Conservation (phyloP, 148 eudicot genomes). For the Fagopyrum tataricum region DNA sequence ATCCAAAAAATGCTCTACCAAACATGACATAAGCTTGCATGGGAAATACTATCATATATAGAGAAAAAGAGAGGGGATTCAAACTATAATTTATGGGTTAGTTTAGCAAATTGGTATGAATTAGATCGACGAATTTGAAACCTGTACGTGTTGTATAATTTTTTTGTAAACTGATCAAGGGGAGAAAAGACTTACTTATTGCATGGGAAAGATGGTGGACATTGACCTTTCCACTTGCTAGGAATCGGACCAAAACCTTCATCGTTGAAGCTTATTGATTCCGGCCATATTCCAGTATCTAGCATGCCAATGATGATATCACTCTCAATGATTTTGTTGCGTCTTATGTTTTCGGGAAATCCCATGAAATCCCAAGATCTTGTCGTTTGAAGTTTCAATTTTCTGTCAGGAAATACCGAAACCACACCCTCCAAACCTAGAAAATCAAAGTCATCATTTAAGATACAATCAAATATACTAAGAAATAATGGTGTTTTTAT, state of each 20-base stretch:
- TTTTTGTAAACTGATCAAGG: neutral
- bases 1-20: too few relatives aligned
- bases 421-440: constrained; percentile 39
- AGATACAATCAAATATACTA: neutral
- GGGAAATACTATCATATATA: too few relatives aligned
- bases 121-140: too few relatives aligned
- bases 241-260: constrained; percentile 42
- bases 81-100: too few relatives aligned
- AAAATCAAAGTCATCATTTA: neutral
- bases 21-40: too few relatives aligned
- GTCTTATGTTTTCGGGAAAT: constrained; percentile 15
- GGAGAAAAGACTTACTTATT: constrained; percentile 33
- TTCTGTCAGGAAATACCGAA: constrained; percentile 41
- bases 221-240: constrained; percentile 51
- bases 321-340: constrained; percentile 22
- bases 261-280: constrained; percentile 39
- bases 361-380: constrained; percentile 70
- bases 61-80: too few relatives aligned
- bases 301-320: constrained; percentile 38
- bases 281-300: constrained; percentile 58
- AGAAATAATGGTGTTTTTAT: too few relatives aligned
- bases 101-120: too few relatives aligned
- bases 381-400: constrained; percentile 40
- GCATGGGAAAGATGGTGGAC: constrained; percentile 43
- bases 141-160: too few relatives aligned